phyloP scores from a whole-genome alignment of 2,329 filamentous ascomycete species.

The Fusarium incarnatum region DNA sequence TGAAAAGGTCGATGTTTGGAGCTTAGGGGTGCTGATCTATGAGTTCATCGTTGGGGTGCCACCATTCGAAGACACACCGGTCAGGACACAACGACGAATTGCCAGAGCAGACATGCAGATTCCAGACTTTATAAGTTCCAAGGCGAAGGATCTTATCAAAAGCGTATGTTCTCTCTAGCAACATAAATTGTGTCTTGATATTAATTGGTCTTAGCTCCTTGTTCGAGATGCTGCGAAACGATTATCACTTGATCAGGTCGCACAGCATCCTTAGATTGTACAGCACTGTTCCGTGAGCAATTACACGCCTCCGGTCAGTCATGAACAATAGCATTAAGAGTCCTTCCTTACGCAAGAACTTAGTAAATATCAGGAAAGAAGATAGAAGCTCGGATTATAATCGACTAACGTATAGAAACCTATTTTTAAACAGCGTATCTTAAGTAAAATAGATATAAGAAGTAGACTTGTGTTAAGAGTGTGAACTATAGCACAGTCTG shows the following conservation, averaged over 20 bases:
- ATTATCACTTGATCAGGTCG: background rate
- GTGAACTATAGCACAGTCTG: no score
- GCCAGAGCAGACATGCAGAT: background rate
- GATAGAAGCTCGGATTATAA: no score
- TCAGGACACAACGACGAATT: background rate
- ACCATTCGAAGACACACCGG: background rate
- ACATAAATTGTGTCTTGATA: background rate
- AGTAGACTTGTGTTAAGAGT: no score
- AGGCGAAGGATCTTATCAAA: background rate
- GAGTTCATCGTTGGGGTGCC: background rate
- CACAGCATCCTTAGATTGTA: background rate
- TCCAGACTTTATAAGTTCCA: background rate
- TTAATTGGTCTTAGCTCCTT: background rate
- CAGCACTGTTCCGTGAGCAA: background rate
- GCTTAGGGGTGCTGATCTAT: background rate
- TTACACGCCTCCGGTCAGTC: no score
- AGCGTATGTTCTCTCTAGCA: background rate
- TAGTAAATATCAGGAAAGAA: no score
- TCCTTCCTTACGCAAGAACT: no score
- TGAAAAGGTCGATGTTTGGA: background rate
- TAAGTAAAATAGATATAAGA: no score
- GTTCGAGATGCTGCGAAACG: background rate
- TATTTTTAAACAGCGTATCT: no score
- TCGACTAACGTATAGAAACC: no score
- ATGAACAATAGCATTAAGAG: no score